Evolutionary conservation across 2,329 filamentous ascomycete genomes (phyloP), one percentile per base, ranked within the genome.

Genomic region (Sporothrix humicola): DNA sequence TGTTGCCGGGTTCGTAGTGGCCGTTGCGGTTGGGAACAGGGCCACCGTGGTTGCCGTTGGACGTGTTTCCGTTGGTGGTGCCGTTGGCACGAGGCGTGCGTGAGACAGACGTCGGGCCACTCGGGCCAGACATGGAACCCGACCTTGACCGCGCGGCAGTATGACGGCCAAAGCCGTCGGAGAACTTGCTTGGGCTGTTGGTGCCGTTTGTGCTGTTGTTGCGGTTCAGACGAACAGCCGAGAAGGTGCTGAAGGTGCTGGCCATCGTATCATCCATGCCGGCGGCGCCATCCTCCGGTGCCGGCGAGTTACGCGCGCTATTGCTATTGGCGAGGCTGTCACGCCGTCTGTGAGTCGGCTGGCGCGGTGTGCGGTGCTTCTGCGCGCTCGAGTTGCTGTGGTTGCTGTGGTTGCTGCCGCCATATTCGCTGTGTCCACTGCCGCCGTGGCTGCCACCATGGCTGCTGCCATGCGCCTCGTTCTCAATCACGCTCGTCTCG

Each of bases 221-320:
- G 9, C 15, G 17, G 6, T 31, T 3, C 3, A 50, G 46, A 4
- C 69, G 65, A 13, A 97, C 89, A 9, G 93, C 94, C 1, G 95
- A 98, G 82, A 98, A 98, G 13, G 88, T 90, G 84, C 94, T 97
- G 80, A 97, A 92, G 3, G 91, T 91, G 86, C 93, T 97, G 81
- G 94, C 86, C 88, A 91, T 83, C 61, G 90, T 92, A 77, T 93
- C 91, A 76, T 94, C 91, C 1, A 87, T 88, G 59, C 87, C 87
- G 59, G 85, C 84, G n/a, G 81, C 76, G 12, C 81, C 80, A 44
- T 79, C 77, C 54, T n/a, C 63, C 72, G 61, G 75, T 74, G 15
- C 72, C 73, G 42, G 58, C 13, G 26, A 61, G 13, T 48, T 48
- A 15, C 70, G 52, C 5, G 37, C 59, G 20, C 58, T 59, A 65